phyloP scores from a whole-genome alignment of 2,329 filamentous ascomycete species.

The Colletotrichum sp. region DNA sequence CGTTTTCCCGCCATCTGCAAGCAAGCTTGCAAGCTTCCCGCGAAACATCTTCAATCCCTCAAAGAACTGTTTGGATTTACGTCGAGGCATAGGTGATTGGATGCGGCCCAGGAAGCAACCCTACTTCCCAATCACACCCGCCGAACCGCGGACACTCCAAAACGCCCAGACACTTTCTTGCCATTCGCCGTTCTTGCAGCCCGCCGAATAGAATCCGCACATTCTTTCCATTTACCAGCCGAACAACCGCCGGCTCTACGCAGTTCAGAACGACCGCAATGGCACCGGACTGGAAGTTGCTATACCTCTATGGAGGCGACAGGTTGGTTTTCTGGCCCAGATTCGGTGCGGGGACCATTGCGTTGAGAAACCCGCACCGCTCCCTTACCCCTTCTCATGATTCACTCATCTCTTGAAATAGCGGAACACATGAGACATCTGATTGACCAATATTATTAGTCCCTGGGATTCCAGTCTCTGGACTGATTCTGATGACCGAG shows the following conservation, averaged over 20 bases:
- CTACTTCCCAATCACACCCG: neutral
- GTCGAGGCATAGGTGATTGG: neutral
- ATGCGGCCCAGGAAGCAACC: neutral
- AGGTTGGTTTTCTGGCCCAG: constrained; percentile 33
- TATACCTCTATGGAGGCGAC: constrained; percentile 45
- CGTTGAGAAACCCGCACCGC: neutral
- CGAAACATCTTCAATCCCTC: neutral
- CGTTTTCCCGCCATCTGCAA: neutral
- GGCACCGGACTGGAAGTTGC: constrained; percentile 14
- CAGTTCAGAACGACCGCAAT: neutral
- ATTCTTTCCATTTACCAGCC: neutral
- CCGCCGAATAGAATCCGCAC: neutral
- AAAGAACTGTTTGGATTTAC: neutral
- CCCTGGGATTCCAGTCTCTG: constrained; percentile 66
- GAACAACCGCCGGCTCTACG: neutral
- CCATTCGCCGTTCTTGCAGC: neutral
- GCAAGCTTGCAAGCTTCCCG: neutral
- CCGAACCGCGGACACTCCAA: neutral
- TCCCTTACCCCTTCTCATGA: neutral
- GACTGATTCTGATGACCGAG: constrained; percentile 75
- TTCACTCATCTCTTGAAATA: neutral
- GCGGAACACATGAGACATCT: neutral
- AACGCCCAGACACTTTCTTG: neutral
- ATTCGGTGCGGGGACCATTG: neutral
- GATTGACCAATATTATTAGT: constrained; percentile 37